phyloP scores from a whole-genome alignment of 352 stramenopile genomes.

The Pythium scleroteichum region DNA sequence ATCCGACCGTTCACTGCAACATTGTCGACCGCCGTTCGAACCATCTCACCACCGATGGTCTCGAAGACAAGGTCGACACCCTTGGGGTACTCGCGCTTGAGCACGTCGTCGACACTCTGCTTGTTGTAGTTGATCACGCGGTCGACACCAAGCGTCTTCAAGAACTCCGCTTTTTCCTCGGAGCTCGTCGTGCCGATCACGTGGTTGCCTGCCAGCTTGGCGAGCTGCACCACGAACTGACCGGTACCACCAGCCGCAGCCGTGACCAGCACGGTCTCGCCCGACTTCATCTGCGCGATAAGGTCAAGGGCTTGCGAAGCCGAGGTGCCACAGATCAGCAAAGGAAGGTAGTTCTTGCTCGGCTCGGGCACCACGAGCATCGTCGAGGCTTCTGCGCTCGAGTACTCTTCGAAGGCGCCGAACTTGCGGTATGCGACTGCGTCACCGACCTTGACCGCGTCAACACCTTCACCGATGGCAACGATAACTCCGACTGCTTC shows the following conservation, averaged over 20 bases:
- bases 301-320: constrained; percentile 50
- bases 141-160: constrained; percentile 65
- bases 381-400: constrained; percentile 25
- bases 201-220: constrained; percentile 77
- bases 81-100: constrained; percentile 75
- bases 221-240: constrained; percentile 84
- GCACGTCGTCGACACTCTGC: constrained; percentile 50
- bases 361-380: constrained; percentile 35
- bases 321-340: constrained; percentile 44
- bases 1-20: constrained; percentile 56
- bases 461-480: constrained; percentile 43
- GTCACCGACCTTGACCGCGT: constrained; percentile 45
- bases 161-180: constrained; percentile 82
- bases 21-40: constrained; percentile 56
- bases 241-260: constrained; percentile 70
- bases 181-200: constrained; percentile 84
- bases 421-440: constrained; percentile 51
- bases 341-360: constrained; percentile 34
- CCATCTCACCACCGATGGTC: constrained; percentile 59
- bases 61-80: constrained; percentile 71
- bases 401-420: constrained; percentile 59
- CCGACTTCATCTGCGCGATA: constrained; percentile 55
- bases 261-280: constrained; percentile 68
- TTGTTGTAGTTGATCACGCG: constrained; percentile 89
- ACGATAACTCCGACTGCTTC: constrained; percentile 44